Percentiles rank a stretch among this genome's conserved stretches.
Conservation (phyloP, 768 basidiomycete genomes). For the Hygrophorus pudorinus region DNA sequence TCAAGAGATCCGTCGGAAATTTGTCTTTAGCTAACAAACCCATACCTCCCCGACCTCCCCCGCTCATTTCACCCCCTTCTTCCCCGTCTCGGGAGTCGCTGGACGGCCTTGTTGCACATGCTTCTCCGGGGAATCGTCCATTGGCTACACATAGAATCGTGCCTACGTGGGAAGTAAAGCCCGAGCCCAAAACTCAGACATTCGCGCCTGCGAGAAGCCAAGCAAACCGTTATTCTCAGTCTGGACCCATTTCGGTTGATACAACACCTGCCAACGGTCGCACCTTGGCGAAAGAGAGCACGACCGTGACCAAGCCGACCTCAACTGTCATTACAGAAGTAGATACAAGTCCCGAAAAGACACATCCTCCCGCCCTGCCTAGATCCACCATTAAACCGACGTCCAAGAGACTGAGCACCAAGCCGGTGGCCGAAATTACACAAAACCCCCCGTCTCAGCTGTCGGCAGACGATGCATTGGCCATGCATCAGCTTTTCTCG, state of each 20-base stretch:
- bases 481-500: constrained; percentile 58
- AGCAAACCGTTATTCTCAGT: background rate
- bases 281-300: background rate
- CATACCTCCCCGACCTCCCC: constrained; percentile 11
- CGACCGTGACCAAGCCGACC: background rate
- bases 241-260: background rate
- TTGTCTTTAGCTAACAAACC: constrained; percentile 3
- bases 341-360: background rate
- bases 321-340: background rate
- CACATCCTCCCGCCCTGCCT: background rate
- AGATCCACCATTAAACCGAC: background rate
- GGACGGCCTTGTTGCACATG: constrained; percentile 22
- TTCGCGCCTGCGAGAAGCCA: background rate
- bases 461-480: constrained; percentile 39
- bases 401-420: background rate
- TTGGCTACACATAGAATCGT: constrained; percentile 20
- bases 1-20: constrained; percentile 11
- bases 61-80: constrained; percentile 30
- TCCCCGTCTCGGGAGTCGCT: constrained; percentile 34
- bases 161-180: constrained; percentile 18
- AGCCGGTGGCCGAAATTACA: background rate
- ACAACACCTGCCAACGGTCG: background rate
- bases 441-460: constrained; percentile 18
- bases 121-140: constrained; percentile 17
- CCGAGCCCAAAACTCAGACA: constrained; percentile 1